Evolutionary conservation across 2,329 filamentous ascomycete genomes (phyloP), one percentile per base, ranked within the genome.

Genomic region (Emmonsia crescens): DNA sequence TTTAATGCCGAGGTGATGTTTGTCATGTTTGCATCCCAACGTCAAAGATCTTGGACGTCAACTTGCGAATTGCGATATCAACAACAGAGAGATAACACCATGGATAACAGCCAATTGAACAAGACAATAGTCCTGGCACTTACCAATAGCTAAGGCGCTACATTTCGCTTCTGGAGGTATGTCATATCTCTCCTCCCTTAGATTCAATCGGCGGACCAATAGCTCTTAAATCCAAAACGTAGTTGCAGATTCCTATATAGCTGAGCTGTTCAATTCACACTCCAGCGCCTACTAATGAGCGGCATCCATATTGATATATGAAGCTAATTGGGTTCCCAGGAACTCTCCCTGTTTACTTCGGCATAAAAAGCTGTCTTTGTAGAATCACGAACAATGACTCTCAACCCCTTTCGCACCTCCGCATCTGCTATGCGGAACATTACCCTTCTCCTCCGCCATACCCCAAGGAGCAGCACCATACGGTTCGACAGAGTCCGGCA

Each of bases 401-500:
- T 54, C 31, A 57, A 49, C 16, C 55, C 54, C 10, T 36, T 52
- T n/a, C 40, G 44, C 27, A 21, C 55, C 16, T 58, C 55, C 52
- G 59, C 60, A n/a, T 5, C 59, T 8, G 60, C 59, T 12, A 49
- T 36, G 36, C 58, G 62, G 51, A 65, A 63, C 27, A 42, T 65
- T 24, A 58, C 55, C 21, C 54, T 62, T 46, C 60, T 65, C 27
- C 56, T 61, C 56, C 62, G 59, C 44, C 52, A 62, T 56, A 59
- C 52, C 21, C 59, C 56, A n/a, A 57, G 57, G 21, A 54, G 60
- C 52, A 60, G 58, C 2, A 52, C 59, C 31, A 29, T 31, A 16
- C 62, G 57, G 42, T 57, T 65, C 62, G 52, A 59, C 49, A 29
- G 31, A 44, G 59, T 57, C 48, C 64, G 65, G 27, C 56, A 63